Conservation (phyloP, 2,329 filamentous ascomycete species). For the Cladosporium sp. region DNA sequence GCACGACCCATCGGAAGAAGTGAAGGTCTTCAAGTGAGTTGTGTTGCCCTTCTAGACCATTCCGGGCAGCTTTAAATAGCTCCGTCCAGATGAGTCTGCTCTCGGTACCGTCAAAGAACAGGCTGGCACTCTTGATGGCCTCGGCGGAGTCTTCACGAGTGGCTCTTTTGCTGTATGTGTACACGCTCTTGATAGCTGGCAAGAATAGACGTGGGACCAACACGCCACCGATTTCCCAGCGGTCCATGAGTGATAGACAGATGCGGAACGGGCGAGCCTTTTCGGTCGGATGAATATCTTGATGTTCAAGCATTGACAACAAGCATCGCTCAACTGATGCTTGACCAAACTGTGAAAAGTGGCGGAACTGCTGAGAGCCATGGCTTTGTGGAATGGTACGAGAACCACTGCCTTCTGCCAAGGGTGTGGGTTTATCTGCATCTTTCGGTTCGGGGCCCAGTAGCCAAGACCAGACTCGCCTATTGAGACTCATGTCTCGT, state of each 20-base stretch:
- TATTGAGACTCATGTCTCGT: constrained; percentile 93
- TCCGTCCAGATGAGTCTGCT: constrained; percentile 76
- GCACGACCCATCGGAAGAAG: constrained; percentile 63
- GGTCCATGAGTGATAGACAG: constrained; percentile 93
- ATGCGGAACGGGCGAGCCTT: constrained; percentile 83
- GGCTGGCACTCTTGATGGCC: constrained; percentile 84
- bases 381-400: constrained; percentile 42
- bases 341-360: constrained; percentile 78
- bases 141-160: constrained; percentile 73
- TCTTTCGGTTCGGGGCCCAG: constrained; percentile 67
- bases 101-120: constrained; percentile 97
- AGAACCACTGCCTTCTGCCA: constrained; percentile 17
- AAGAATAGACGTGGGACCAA: constrained; percentile 87
- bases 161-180: constrained; percentile 64
- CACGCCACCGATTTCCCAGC: constrained; percentile 91
- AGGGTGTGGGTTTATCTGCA: constrained; percentile 26
- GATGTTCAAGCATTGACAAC: constrained; percentile 66
- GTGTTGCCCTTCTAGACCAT: constrained; percentile 1
- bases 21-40: constrained; percentile 34
- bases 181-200: constrained; percentile 75
- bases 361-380: constrained; percentile 56
- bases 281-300: constrained; percentile 56
- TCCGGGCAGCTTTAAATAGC: constrained; percentile 20
- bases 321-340: constrained; percentile 70
- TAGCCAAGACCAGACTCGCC: constrained; percentile 94